phyloP scores from a whole-genome alignment of 140 eudicot genomes.

The Stevia rebaudiana region DNA sequence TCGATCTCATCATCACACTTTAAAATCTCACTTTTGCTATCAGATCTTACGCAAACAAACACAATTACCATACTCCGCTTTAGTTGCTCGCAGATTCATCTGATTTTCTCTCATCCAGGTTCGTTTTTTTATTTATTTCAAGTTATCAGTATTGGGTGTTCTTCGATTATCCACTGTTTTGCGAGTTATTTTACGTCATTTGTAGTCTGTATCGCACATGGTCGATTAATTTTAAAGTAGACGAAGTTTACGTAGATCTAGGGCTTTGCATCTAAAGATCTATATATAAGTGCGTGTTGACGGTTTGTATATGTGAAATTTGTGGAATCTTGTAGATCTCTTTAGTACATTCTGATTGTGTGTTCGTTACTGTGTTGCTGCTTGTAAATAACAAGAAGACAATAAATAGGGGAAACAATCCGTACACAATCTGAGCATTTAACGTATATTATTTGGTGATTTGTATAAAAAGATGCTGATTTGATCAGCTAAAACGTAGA shows the following conservation, averaged over 20 bases:
- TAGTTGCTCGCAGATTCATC: background rate
- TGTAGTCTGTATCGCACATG: constrained; percentile 1
- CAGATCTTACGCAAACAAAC: constrained; percentile 19
- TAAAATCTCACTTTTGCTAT: constrained; percentile 8
- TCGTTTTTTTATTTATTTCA: background rate
- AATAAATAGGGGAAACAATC: background rate
- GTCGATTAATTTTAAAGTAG: constrained; percentile 1
- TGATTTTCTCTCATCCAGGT: constrained; percentile 21
- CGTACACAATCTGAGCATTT: background rate
- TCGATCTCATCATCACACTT: background rate
- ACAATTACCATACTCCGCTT: background rate
- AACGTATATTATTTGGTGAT: background rate
- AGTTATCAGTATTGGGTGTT: background rate
- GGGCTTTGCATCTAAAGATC: background rate
- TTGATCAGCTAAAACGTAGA: background rate
- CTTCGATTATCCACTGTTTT: background rate
- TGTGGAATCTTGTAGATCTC: constrained; percentile 4
- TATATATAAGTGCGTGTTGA: background rate
- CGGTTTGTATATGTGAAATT: background rate
- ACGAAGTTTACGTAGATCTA: constrained; percentile 19
- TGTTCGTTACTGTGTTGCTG: constrained; percentile 2
- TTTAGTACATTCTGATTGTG: background rate
- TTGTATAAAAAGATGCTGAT: background rate
- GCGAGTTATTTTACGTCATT: background rate
- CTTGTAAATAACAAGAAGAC: background rate